These are phyloP conservation scores for Myriosclerotinia duriaeana DNA, from an alignment of 2,329 filamentous ascomycete species.

Conservation along the genomic window DNA sequence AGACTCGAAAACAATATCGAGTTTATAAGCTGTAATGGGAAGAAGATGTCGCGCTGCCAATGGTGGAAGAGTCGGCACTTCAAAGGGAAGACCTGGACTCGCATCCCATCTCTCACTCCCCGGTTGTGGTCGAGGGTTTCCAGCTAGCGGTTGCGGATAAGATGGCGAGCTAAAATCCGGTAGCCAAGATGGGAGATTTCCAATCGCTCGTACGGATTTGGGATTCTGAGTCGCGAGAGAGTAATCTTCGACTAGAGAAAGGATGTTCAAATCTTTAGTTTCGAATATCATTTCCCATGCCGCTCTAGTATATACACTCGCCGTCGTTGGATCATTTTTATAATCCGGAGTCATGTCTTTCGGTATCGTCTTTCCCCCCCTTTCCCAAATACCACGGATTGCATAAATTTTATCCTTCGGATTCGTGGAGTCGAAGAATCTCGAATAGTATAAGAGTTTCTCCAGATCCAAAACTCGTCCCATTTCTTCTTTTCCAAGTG, in stretches of 20 bases:
- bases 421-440: conserved; percentile 25
- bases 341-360: conserved; percentile 19
- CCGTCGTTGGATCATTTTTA: neutral
- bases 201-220: neutral
- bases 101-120: conserved; percentile 25
- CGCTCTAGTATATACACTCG: conserved; percentile 25
- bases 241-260: conserved; percentile 28
- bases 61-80: conserved; percentile 9
- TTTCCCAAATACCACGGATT: conserved; percentile 25
- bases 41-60: neutral
- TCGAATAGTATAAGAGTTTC: conserved; percentile 24
- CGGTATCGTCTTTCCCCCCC: conserved; percentile 14
- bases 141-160: conserved; percentile 21
- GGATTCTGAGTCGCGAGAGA: conserved; percentile 2
- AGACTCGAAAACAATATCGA: conserved; percentile 5
- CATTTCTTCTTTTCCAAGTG: neutral
- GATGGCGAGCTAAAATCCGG: conserved; percentile 26
- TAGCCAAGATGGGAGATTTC: conserved; percentile 28
- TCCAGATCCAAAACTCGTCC: conserved; percentile 21
- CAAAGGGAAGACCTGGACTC: conserved; percentile 13
- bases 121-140: conserved; percentile 23
- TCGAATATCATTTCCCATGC: conserved; percentile 22
- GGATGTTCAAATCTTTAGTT: conserved; percentile 26
- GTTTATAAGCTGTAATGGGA: neutral
- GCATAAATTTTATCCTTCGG: conserved; percentile 27